Conservation (phyloP, 2,329 filamentous ascomycete genomes). For the Neonectria neomacrospora region DNA sequence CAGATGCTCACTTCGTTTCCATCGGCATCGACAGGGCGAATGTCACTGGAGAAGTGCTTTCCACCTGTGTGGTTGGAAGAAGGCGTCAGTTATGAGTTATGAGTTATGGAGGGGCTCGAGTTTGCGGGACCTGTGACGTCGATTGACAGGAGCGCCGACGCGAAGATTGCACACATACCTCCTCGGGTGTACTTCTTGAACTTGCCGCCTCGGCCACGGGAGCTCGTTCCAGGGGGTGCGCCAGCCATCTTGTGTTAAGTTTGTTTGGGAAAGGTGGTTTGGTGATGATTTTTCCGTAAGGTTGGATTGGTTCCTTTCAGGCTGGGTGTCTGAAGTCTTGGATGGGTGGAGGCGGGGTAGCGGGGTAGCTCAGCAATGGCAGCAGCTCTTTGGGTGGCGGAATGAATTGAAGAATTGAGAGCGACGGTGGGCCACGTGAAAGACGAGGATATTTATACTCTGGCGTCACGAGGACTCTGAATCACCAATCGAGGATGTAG, state of each 20-base stretch:
- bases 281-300: constrained; percentile 26
- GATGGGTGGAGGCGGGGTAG: constrained; percentile 50
- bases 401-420: not conserved
- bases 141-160: not conserved
- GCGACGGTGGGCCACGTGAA: not conserved
- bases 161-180: constrained; percentile 65
- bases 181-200: constrained; percentile 93
- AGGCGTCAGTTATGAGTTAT: constrained; percentile 34
- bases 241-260: constrained; percentile 56
- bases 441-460: constrained; percentile 2
- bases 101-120: not conserved
- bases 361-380: constrained; percentile 46
- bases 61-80: constrained; percentile 69
- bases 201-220: constrained; percentile 89
- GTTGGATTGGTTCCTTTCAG: constrained; percentile 12
- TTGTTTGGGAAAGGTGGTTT: constrained; percentile 4
- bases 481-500: not conserved
- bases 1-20: constrained; percentile 92
- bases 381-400: constrained; percentile 19
- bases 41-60: constrained; percentile 93
- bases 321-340: constrained; percentile 11
- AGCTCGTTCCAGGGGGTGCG: constrained; percentile 57
- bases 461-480: not conserved
- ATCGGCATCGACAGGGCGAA: constrained; percentile 87
- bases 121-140: constrained; percentile 12